Base-by-base conservation (phyloP, 1,284 basidiomycete species). In the Phylloboletellus chloephorus region DNA sequence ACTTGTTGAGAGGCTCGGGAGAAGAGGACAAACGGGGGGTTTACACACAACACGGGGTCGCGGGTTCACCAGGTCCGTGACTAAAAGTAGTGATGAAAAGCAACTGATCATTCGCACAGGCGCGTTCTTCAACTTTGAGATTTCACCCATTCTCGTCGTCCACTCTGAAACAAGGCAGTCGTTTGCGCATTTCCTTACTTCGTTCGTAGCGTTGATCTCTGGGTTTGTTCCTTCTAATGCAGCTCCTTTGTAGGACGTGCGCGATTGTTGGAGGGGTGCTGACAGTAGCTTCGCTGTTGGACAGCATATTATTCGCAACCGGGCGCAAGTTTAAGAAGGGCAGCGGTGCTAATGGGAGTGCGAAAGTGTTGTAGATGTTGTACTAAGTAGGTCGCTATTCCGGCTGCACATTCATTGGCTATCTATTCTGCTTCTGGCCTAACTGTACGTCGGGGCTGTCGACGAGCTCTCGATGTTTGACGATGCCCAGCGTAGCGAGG, bases 201-300 rank as follows among this genome's bases (percentile, higher is more conserved):
- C 91, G 87, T 93, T 53, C 61, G 90, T 76, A 12, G 23, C 10
- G 8, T 8, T 12, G 10, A 10, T 32, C 25, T 44, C 21, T 24
- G 29, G 22, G 8, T 11, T 20, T 13, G 17, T 19, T 38, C 26
- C 30, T 17, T 41, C 23, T 35, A 31, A 48, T n/a, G 24, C 32
- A 31, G 16, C 20, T 15, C 12, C 11, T 39, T 26, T 38, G 24
- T 50, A 94, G 90, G 52, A 95, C 94, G 15, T 98, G 94, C 58
- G 96, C 96, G 3, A 97, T 99, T 56, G 82, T 98, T 28, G 95
- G 95, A 48, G 95, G 96, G 54, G 92, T 98, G 7, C 68, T 99
- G 37, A 99, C 96, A 1, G 82, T 99, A 19, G 93, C 94, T 10
- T 86, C 88, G 1, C 71, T 99, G n/a, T 53, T 98, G 36, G 95